Evolutionary conservation across 2,329 filamentous ascomycete species (phyloP).

Genomic region (Arthrobotrys entomopaga): DNA sequence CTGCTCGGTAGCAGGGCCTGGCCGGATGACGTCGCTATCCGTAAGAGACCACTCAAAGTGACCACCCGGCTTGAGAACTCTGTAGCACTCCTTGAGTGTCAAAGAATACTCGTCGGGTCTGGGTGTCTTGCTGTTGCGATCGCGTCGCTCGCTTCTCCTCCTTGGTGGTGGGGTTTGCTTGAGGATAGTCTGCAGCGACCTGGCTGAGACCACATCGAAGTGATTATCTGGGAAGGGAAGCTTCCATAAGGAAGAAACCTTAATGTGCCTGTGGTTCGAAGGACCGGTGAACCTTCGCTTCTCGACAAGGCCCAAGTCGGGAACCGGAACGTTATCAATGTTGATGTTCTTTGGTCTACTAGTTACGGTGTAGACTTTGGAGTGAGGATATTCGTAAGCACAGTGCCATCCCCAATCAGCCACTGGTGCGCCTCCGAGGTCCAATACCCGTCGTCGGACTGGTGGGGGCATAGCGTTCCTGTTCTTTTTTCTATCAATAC

Average conservation of each 20-base stretch:
- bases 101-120: slow-evolving; percentile 86
- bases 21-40: slow-evolving; percentile 88
- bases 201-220: slow-evolving; percentile 91
- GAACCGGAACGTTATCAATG: slow-evolving; percentile 63
- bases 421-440: slow-evolving; percentile 72
- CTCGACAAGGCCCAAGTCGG: slow-evolving; percentile 44
- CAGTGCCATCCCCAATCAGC: slow-evolving; percentile 95
- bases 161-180: slow-evolving; percentile 71
- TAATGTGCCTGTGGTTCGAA: slow-evolving; percentile 83
- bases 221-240: slow-evolving; percentile 86
- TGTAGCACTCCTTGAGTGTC: slow-evolving; percentile 85
- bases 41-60: slow-evolving; percentile 91
- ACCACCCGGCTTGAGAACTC: slow-evolving; percentile 90
- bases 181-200: slow-evolving; percentile 84
- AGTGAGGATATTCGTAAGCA: slow-evolving; percentile 83
- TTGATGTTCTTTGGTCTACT: slow-evolving; percentile 77
- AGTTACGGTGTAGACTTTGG: slow-evolving; percentile 87
- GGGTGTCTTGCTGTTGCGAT: slow-evolving; percentile 52
- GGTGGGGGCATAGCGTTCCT: slow-evolving; percentile 53
- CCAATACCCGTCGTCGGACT: slow-evolving; percentile 67
- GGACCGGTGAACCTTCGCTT: slow-evolving; percentile 71
- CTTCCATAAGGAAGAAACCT: slow-evolving; percentile 78
- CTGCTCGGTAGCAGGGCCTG: slow-evolving; percentile 80
- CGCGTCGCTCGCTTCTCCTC: slow-evolving; percentile 31
- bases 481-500: slow-evolving; percentile 59